phyloP scores from a whole-genome alignment of 2,329 filamentous ascomycete species.

The Teratosphaeria pseudoeucalypti region DNA sequence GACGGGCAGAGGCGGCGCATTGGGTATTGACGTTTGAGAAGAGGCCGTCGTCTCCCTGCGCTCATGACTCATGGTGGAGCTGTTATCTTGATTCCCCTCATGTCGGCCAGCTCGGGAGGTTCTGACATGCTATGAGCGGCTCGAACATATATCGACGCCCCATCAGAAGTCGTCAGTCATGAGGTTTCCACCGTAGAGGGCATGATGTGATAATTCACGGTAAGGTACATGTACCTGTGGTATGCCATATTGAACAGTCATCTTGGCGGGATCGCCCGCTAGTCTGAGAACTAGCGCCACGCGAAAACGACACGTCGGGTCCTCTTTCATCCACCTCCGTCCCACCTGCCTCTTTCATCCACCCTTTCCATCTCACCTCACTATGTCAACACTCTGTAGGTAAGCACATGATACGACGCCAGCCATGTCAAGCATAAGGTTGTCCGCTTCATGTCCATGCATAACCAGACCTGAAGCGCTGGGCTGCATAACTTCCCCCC shows the following conservation, averaged over 20 bases:
- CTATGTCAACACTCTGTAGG: no score
- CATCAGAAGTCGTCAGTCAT: no score
- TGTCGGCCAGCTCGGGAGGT: background rate
- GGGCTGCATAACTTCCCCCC: background rate
- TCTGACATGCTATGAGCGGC: constrained; percentile 3
- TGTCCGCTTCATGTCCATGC: background rate
- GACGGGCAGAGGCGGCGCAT: constrained; percentile 14
- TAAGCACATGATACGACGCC: background rate
- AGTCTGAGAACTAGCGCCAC: background rate
- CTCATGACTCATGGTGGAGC: constrained; percentile 5
- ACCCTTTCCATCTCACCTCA: background rate
- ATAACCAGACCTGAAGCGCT: background rate
- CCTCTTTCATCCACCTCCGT: background rate
- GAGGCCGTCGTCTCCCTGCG: background rate
- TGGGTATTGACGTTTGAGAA: constrained; percentile 3
- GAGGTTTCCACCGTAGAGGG: no score
- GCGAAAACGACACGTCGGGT: background rate
- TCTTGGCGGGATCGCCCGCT: background rate
- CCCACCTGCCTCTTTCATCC: background rate
- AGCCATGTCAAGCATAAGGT: background rate
- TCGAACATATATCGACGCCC: background rate
- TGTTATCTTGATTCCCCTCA: background rate
- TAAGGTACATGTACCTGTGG: no score
- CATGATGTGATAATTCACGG: no score
- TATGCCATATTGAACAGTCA: no score